A percentile compares a stretch with the other conserved stretches of the same genome.
These are phyloP conservation scores for Talaromyces sp. DNA, from an alignment of 2,329 filamentous ascomycete genomes.

Conservation along the genomic window DNA sequence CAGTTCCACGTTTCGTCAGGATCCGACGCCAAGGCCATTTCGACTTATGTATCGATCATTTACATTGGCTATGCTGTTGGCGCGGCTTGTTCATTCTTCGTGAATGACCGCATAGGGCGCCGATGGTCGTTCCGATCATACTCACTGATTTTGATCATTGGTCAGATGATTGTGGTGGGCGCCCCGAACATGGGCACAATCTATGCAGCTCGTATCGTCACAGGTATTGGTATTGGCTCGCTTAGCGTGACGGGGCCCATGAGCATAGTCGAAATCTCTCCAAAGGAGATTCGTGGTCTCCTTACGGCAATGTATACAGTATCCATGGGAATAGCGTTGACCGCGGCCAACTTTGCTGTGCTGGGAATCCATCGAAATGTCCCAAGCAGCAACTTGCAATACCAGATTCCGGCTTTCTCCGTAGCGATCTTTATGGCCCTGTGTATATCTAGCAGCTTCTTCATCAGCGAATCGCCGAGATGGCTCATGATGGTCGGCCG, in stretches of 20 bases:
- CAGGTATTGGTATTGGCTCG: constrained; percentile 44
- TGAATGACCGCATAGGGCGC: constrained; percentile 46
- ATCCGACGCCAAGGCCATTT: constrained; percentile 29
- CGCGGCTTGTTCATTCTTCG: constrained; percentile 40
- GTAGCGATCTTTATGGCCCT: constrained; percentile 31
- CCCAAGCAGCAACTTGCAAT: constrained; percentile 32
- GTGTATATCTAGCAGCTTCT: constrained; percentile 33
- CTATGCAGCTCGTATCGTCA: constrained; percentile 42
- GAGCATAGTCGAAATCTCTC: constrained; percentile 46
- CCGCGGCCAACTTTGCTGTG: constrained; percentile 37
- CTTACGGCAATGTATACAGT: constrained; percentile 43
- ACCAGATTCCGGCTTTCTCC: constrained; percentile 38
- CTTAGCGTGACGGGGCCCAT: constrained; percentile 44
- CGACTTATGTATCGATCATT: constrained; percentile 44
- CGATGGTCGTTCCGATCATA: constrained; percentile 47
- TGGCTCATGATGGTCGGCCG: constrained; percentile 36
- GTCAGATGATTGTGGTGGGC: constrained; percentile 24
- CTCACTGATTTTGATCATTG: constrained; percentile 28
- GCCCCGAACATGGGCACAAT: constrained; percentile 28
- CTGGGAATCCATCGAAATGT: constrained; percentile 39
- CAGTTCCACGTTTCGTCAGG: constrained; percentile 38
- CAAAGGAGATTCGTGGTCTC: constrained; percentile 44
- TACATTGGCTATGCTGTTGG: constrained; percentile 38
- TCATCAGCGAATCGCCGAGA: constrained; percentile 37
- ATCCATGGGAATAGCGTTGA: constrained; percentile 39